Percentiles rank a stretch among this genome's conserved stretches.
These are phyloP conservation scores for Rhizophagus sp. DNA, from an alignment of 192 early-diverging fungal species.

Conservation along the genomic window DNA sequence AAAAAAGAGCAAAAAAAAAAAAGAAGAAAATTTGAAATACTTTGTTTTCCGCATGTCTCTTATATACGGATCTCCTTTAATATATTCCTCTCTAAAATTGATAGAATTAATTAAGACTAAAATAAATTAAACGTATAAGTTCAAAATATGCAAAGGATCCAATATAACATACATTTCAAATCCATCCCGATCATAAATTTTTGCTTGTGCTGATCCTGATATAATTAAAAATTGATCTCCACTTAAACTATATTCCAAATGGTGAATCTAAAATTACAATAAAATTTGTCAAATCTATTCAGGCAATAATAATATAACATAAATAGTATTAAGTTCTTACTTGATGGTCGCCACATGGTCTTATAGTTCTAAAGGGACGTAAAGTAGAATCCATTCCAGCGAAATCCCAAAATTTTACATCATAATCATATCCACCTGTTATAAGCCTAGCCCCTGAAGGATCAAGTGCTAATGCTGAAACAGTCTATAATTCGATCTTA, in stretches of 20 bases:
- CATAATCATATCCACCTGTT: conserved; percentile 80
- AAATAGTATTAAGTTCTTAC: not conserved
- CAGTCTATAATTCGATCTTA: conserved; percentile 46
- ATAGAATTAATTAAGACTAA: not conserved
- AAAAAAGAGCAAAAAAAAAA: too few relatives aligned
- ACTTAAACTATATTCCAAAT: conserved; percentile 71
- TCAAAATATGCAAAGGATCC: not conserved
- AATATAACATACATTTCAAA: conserved; percentile 46
- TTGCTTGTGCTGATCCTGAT: conserved; percentile 68
- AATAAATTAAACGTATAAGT: not conserved
- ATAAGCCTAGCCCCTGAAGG: conserved; percentile 76
- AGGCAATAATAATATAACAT: not conserved
- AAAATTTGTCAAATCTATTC: not conserved
- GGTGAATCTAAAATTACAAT: conserved; percentile 57
- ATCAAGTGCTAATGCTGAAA: conserved; percentile 82
- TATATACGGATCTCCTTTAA: conserved; percentile 94
- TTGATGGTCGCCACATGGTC: conserved; percentile 78
- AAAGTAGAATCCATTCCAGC: conserved; percentile 78
- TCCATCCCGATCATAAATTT: conserved; percentile 82
- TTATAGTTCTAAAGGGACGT: conserved; percentile 76
- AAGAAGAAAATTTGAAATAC: conserved; percentile 15
- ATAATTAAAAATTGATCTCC: conserved; percentile 83
- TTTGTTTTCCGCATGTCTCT: conserved; percentile 80
- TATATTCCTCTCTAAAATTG: conserved; percentile 53
- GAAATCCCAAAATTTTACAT: conserved; percentile 93